Percentiles rank a stretch among this genome's conserved stretches.
These are phyloP conservation scores for Ilyonectria robusta DNA, from an alignment of 2,329 filamentous ascomycete genomes.

Conservation along the genomic window DNA sequence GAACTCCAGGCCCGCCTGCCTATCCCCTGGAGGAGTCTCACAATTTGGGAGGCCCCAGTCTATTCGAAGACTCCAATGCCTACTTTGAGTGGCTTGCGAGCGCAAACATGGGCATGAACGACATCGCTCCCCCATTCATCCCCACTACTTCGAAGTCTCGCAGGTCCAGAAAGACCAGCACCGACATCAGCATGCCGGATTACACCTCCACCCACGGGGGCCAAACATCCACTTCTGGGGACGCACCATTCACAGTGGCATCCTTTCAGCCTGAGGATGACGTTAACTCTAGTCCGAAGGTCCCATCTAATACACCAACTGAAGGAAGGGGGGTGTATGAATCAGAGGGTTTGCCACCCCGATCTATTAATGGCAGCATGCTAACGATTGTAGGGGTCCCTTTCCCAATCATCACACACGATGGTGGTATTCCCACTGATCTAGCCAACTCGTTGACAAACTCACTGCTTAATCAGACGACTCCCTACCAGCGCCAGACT, in stretches of 20 bases:
- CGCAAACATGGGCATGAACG: constrained; percentile 35
- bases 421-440: constrained; percentile 47
- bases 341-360: constrained; percentile 35
- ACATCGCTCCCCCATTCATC: constrained; percentile 2
- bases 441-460: constrained; percentile 61
- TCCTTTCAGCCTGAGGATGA: constrained; percentile 53
- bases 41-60: constrained; percentile 27
- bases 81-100: constrained; percentile 49
- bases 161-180: constrained; percentile 49
- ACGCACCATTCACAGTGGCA: constrained; percentile 27
- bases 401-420: constrained; percentile 39
- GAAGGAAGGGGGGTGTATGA: constrained; percentile 28
- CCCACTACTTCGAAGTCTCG: constrained; percentile 18
- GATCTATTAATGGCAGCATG: constrained; percentile 11
- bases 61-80: constrained; percentile 41
- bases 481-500: constrained; percentile 53
- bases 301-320: constrained; percentile 61
- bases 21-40: background rate
- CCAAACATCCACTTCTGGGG: constrained; percentile 20
- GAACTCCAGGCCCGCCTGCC: background rate
- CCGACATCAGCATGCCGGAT: constrained; percentile 61
- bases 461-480: constrained; percentile 64
- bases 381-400: constrained; percentile 27
- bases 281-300: constrained; percentile 49
- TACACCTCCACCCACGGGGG: constrained; percentile 46